These are phyloP conservation scores for Carex sylvatica DNA, from an alignment of 202 grass and related monocot species.

Conservation along the genomic window DNA sequence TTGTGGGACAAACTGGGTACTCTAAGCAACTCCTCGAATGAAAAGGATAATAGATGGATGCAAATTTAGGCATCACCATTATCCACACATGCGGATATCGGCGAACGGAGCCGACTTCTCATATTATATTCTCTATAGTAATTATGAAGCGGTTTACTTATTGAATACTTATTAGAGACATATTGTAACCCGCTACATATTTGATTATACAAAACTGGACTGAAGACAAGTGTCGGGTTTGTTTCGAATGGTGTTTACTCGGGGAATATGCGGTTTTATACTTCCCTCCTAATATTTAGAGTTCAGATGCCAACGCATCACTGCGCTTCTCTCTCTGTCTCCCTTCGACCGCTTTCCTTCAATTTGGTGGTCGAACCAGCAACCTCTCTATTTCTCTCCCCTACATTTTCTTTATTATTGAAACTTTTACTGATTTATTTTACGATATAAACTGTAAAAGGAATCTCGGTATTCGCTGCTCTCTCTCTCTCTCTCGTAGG, in stretches of 20 bases:
- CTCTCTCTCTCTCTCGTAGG: neutral
- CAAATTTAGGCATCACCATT: neutral
- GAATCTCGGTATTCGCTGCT: neutral
- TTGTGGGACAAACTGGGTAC: conserved; percentile 8
- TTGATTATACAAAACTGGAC: neutral
- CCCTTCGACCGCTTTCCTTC: neutral
- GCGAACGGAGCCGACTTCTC: neutral
- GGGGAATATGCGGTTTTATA: conserved; percentile 26
- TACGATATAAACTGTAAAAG: neutral
- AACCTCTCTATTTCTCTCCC: neutral
- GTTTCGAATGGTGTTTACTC: conserved; percentile 11
- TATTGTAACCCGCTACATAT: neutral
- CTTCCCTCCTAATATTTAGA: conserved; percentile 30
- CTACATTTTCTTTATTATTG: neutral
- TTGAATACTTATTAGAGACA: too few relatives aligned
- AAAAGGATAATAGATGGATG: neutral
- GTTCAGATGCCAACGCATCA: conserved; percentile 24
- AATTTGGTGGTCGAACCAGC: neutral
- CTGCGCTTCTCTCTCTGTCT: neutral
- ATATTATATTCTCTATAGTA: neutral
- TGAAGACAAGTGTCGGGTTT: neutral
- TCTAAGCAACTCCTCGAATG: neutral
- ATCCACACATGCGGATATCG: neutral
- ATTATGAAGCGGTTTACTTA: neutral
- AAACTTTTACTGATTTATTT: neutral